These are phyloP conservation scores for Rhododendron simsii DNA, from an alignment of 148 eudicot species.

Conservation along the genomic window DNA sequence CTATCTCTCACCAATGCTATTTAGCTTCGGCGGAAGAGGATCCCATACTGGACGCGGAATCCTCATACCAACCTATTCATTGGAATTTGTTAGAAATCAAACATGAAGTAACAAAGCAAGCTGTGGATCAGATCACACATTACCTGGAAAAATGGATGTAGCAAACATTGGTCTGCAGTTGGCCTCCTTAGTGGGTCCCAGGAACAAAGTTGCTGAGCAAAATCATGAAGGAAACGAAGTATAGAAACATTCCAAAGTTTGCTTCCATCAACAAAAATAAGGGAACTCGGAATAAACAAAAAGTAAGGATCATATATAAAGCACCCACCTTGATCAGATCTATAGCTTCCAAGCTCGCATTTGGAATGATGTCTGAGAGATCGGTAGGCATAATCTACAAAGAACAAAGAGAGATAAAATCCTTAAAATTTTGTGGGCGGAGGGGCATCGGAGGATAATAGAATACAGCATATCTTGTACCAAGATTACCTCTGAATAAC, in stretches of 20 bases:
- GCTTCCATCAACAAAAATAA: background rate
- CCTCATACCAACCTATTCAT: constrained; percentile 44
- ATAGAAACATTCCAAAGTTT: background rate
- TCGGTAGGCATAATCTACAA: constrained; percentile 61
- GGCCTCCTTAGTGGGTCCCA: constrained; percentile 94
- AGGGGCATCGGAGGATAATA: background rate
- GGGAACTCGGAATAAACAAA: background rate
- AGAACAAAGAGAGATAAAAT: constrained; percentile 11
- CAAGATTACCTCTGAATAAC: constrained; percentile 60
- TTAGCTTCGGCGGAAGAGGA: constrained; percentile 46
- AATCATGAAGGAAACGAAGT: constrained; percentile 3
- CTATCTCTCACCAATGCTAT: constrained; percentile 37
- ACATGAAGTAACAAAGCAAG: constrained; percentile 2
- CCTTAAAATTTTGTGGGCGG: background rate
- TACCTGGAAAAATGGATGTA: constrained; percentile 89
- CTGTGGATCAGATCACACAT: constrained; percentile 12
- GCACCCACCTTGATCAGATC: constrained; percentile 70
- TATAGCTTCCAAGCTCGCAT: constrained; percentile 79
- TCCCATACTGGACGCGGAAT: constrained; percentile 61
- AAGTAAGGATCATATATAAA: constrained; percentile 5
- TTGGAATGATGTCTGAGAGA: constrained; percentile 65
- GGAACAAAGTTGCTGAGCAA: constrained; percentile 65
- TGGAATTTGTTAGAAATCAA: constrained; percentile 8
- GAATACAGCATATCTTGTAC: no score
- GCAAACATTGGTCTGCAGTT: constrained; percentile 77